Conservation (phyloP, 1,284 basidiomycete genomes). For the Cryptococcus sp. region DNA sequence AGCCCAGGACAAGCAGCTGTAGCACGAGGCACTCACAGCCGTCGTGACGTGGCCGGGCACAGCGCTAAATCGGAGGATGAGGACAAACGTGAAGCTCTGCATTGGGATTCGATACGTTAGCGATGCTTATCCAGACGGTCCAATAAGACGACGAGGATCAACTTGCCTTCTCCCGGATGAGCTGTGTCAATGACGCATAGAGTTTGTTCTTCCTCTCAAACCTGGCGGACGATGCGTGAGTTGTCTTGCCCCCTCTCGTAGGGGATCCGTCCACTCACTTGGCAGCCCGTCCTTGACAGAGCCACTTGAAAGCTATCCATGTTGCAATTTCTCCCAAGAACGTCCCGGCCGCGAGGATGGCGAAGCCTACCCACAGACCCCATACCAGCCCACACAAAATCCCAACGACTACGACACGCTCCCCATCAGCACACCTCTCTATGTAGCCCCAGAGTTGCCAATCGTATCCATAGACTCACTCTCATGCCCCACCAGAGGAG, state of each 20-base stretch:
- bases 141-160: neutral
- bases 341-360: slow-evolving; percentile 43
- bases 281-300: slow-evolving; percentile 35
- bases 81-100: slow-evolving; percentile 44
- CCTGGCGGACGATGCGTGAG: slow-evolving; percentile 11
- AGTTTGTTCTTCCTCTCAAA: slow-evolving; percentile 45
- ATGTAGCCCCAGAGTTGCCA: neutral
- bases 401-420: slow-evolving; percentile 38
- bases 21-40: slow-evolving; percentile 23
- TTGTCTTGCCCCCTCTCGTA: neutral
- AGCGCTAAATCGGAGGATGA: slow-evolving; percentile 44
- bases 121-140: neutral
- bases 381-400: slow-evolving; percentile 43
- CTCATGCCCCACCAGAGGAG: slow-evolving; percentile 44
- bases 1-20: no score
- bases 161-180: slow-evolving; percentile 43
- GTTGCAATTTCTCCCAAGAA: slow-evolving; percentile 45
- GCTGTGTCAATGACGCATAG: slow-evolving; percentile 39
- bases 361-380: slow-evolving; percentile 41
- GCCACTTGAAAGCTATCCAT: slow-evolving; percentile 45
- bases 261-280: slow-evolving; percentile 26
- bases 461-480: no score
- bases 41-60: slow-evolving; percentile 47
- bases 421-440: slow-evolving; percentile 1
- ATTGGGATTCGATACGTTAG: neutral